phyloP scores from a whole-genome alignment of 331 rosid genomes.

The Acacia pycnantha region DNA sequence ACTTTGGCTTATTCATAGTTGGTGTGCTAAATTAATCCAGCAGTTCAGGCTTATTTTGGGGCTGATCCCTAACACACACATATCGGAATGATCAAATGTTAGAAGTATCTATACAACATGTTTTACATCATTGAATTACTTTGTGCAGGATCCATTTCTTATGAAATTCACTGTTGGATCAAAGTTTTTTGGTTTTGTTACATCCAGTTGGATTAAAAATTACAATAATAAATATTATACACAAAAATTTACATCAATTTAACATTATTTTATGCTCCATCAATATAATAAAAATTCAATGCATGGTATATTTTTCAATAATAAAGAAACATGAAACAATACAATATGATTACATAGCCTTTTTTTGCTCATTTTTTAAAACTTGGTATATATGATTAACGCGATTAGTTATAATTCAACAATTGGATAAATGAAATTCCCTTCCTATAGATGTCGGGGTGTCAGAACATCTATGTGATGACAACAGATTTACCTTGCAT shows the following conservation, averaged over 20 bases:
- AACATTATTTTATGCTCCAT: background rate
- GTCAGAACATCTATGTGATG: background rate
- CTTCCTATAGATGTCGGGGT: background rate
- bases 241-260: background rate
- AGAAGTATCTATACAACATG: background rate
- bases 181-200: too few relatives aligned
- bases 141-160: background rate
- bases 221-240: background rate
- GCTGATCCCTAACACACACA: too few relatives aligned
- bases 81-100: background rate
- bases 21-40: too few relatives aligned
- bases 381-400: background rate
- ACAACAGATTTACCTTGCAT: slow-evolving; percentile 64
- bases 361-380: background rate
- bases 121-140: background rate
- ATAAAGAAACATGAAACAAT: background rate
- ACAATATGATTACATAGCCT: background rate
- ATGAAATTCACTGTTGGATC: background rate
- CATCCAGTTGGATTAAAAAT: background rate
- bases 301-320: background rate
- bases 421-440: background rate
- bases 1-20: too few relatives aligned
- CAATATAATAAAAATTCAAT: background rate
- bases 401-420: background rate
- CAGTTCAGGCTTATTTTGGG: too few relatives aligned